These are phyloP conservation scores for Caloboletus inedulis DNA, from an alignment of 1,284 basidiomycete species.

Conservation along the genomic window DNA sequence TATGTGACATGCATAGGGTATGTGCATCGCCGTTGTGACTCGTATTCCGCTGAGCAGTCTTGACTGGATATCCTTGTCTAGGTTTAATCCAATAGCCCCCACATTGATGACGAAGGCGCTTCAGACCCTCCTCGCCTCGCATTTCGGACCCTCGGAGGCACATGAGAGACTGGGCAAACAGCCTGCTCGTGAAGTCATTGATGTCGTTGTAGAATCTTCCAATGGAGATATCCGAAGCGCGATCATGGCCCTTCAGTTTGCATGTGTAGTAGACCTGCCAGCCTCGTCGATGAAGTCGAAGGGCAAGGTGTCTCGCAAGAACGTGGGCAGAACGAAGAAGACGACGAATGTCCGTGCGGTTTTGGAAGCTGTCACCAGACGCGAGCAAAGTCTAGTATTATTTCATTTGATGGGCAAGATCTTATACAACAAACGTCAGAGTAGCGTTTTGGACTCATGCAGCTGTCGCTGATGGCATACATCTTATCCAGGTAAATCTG, in stretches of 20 bases:
- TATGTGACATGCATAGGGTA: slow-evolving; percentile 76
- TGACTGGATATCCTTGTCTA: slow-evolving; percentile 30
- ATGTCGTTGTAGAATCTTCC: slow-evolving; percentile 73
- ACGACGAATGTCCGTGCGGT: slow-evolving; percentile 33
- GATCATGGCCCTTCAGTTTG: slow-evolving; percentile 88
- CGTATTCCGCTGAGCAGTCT: neutral
- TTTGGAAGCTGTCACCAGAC: slow-evolving; percentile 69
- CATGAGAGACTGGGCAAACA: slow-evolving; percentile 22
- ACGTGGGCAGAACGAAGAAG: slow-evolving; percentile 4
- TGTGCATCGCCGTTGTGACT: slow-evolving; percentile 22
- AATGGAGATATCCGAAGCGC: slow-evolving; percentile 93
- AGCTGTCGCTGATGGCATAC: slow-evolving; percentile 8
- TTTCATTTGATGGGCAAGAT: slow-evolving; percentile 95
- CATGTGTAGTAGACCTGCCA: slow-evolving; percentile 46
- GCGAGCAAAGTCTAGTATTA: slow-evolving; percentile 84
- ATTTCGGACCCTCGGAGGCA: slow-evolving; percentile 36
- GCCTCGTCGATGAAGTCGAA: slow-evolving; percentile 17
- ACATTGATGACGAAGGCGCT: slow-evolving; percentile 84
- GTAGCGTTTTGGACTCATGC: neutral
- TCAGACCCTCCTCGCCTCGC: slow-evolving; percentile 54
- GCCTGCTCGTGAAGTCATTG: slow-evolving; percentile 64
- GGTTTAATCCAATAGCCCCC: slow-evolving; percentile 89
- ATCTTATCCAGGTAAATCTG: slow-evolving; percentile 60
- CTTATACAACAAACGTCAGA: slow-evolving; percentile 88
- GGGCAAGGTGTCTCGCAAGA: slow-evolving; percentile 34